phyloP scores from a whole-genome alignment of 768 basidiomycete species.

The Russula dissimulans region DNA sequence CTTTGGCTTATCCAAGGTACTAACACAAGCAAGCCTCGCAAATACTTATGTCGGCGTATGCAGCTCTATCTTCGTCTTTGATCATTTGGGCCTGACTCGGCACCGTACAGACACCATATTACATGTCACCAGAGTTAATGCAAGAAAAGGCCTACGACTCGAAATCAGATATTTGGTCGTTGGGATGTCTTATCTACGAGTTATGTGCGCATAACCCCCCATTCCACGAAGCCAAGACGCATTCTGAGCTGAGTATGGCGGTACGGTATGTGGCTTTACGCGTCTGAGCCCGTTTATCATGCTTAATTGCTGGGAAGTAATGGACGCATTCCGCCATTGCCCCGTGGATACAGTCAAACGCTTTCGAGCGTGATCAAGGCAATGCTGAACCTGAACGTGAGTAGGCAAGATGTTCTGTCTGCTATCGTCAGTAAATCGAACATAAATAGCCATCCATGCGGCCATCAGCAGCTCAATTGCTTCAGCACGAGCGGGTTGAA shows the following conservation, averaged over 20 bases:
- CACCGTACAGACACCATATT: constrained; percentile 84
- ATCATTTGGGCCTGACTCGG: background rate
- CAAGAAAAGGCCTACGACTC: constrained; percentile 96
- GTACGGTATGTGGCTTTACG: constrained; percentile 47
- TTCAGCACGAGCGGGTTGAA: constrained; percentile 70
- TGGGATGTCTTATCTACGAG: constrained; percentile 95
- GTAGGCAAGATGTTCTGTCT: constrained; percentile 17
- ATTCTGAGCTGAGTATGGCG: constrained; percentile 71
- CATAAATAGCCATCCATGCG: constrained; percentile 68
- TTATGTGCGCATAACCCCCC: constrained; percentile 90
- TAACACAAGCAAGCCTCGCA: constrained; percentile 81
- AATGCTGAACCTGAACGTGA: constrained; percentile 79
- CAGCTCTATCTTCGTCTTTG: constrained; percentile 7
- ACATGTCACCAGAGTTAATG: constrained; percentile 99
- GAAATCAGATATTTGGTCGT: constrained; percentile 97
- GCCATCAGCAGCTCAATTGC: constrained; percentile 70
- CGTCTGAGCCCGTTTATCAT: background rate
- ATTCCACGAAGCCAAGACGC: constrained; percentile 89
- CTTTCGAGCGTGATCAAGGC: constrained; percentile 69
- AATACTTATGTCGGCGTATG: constrained; percentile 95
- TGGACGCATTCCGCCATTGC: constrained; percentile 86
- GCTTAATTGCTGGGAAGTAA: constrained; percentile 36
- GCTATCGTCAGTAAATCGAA: background rate
- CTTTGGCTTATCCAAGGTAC: constrained; percentile 91
- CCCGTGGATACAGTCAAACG: constrained; percentile 69